Evolutionary conservation across 1,139 yeast genomes (phyloP).

Genomic region (Debaryomyces sp.): DNA sequence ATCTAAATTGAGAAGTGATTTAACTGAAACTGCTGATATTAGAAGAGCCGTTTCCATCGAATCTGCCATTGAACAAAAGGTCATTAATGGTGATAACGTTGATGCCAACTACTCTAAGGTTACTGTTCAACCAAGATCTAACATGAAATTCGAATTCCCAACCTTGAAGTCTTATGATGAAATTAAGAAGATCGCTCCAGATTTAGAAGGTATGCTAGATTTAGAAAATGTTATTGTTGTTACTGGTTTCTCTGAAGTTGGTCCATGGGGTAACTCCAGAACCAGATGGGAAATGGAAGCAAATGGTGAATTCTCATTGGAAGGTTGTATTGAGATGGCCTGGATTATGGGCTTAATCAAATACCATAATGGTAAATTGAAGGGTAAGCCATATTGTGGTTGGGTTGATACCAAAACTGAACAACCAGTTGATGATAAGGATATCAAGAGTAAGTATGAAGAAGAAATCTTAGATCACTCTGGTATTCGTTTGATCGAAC

Average conservation of each 20-base stretch:
- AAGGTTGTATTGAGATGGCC: conserved; percentile 99
- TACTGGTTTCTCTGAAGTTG: conserved; percentile 97
- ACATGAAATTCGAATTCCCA: conserved; percentile 94
- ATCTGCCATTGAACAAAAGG: conserved; percentile 89
- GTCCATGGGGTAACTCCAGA: conserved; percentile 99
- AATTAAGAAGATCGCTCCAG: conserved; percentile 68
- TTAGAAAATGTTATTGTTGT: conserved; percentile 90
- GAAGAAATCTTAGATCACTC: conserved; percentile 84
- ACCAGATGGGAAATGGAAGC: conserved; percentile 99
- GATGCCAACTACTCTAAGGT: conserved; percentile 84
- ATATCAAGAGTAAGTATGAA: conserved; percentile 90
- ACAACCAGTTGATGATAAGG: conserved; percentile 92
- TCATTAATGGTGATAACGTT: conserved; percentile 86
- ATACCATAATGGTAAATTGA: conserved; percentile 89
- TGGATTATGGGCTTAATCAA: conserved; percentile 99
- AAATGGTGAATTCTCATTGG: conserved; percentile 90
- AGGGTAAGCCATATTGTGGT: conserved; percentile 87
- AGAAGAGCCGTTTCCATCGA: conserved; percentile 96
- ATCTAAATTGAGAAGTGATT: conserved; percentile 75
- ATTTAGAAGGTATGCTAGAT: conserved; percentile 88
- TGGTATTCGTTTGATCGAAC: conserved; percentile 96
- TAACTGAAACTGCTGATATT: conserved; percentile 83
- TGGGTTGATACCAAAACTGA: conserved; percentile 97
- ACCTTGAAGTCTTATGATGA: conserved; percentile 74
- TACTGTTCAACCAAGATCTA: conserved; percentile 85